phyloP scores from a whole-genome alignment of 1,139 yeast genomes.

The Scheffersomyces stambukii region DNA sequence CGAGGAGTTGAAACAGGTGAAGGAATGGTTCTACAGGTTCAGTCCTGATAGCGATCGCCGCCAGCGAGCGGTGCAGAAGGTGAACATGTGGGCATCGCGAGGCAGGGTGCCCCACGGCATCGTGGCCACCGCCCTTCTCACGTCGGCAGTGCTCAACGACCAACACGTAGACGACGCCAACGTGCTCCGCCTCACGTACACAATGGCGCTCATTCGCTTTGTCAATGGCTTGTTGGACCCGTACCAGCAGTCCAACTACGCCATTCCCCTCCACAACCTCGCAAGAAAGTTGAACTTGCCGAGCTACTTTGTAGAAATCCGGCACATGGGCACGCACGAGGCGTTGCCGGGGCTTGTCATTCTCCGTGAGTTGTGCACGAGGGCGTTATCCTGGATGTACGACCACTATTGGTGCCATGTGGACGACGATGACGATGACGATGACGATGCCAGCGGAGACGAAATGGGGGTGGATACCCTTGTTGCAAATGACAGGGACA shows the following conservation, averaged over 20 bases:
- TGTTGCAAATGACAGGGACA: slow-evolving; percentile 26
- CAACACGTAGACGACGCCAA: slow-evolving; percentile 19
- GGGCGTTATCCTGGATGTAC: slow-evolving; percentile 75
- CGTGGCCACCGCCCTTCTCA: slow-evolving; percentile 57
- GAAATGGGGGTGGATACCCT: slow-evolving; percentile 6
- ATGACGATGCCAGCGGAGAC: slow-evolving; percentile 17
- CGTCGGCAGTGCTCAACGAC: slow-evolving; percentile 45
- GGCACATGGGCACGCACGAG: slow-evolving; percentile 94
- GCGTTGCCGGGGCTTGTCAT: slow-evolving; percentile 66
- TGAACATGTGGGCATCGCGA: slow-evolving; percentile 35
- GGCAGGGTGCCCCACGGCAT: slow-evolving; percentile 46
- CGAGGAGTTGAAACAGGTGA: slow-evolving; percentile 50
- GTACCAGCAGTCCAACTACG: slow-evolving; percentile 71
- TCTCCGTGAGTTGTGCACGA: slow-evolving; percentile 51
- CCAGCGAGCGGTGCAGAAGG: slow-evolving; percentile 40
- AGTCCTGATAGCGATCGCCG: slow-evolving; percentile 20
- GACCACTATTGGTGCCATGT: slow-evolving; percentile 68
- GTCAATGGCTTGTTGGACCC: slow-evolving; percentile 93
- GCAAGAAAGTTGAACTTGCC: slow-evolving; percentile 75
- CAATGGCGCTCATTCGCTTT: slow-evolving; percentile 80
- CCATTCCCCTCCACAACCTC: slow-evolving; percentile 71
- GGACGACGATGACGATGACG: slow-evolving; percentile 20
- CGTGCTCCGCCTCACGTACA: slow-evolving; percentile 48
- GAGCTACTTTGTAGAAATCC: slow-evolving; percentile 76
- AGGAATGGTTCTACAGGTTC: slow-evolving; percentile 54